Evolutionary conservation across 2,329 filamentous ascomycete genomes (phyloP).

Genomic region (Paecilomyces sp.): DNA sequence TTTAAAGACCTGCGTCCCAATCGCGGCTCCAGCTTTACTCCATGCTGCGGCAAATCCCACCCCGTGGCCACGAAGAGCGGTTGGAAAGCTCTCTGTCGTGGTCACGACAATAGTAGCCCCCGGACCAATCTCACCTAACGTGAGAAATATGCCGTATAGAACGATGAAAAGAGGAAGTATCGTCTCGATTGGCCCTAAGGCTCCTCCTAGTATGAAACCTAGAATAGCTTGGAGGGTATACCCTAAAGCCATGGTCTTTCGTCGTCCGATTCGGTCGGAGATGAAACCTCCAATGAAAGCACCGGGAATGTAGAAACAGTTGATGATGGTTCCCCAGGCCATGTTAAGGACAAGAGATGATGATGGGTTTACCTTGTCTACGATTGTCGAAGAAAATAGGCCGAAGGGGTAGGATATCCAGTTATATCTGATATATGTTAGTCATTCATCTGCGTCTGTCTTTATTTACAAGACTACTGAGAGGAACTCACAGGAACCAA

Average conservation of each 20-base stretch:
- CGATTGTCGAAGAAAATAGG: slow-evolving; percentile 49
- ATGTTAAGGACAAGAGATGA: slow-evolving; percentile 35
- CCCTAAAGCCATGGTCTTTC: slow-evolving; percentile 46
- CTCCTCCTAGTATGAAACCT: slow-evolving; percentile 45
- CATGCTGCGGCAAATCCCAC: slow-evolving; percentile 43
- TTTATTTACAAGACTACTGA: neutral
- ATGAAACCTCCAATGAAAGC: slow-evolving; percentile 42
- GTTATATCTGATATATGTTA: slow-evolving; percentile 35
- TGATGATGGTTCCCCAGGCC: slow-evolving; percentile 43
- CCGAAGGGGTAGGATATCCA: slow-evolving; percentile 51
- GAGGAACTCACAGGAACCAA: neutral
- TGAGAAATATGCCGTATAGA: slow-evolving; percentile 45
- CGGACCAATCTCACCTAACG: slow-evolving; percentile 45
- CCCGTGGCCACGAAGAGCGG: slow-evolving; percentile 43
- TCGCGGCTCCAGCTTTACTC: slow-evolving; percentile 45
- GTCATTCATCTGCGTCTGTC: neutral
- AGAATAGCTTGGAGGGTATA: slow-evolving; percentile 40
- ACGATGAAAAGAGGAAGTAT: slow-evolving; percentile 47
- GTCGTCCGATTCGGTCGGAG: slow-evolving; percentile 43
- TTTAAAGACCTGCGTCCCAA: slow-evolving; percentile 47
- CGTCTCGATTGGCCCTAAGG: slow-evolving; percentile 38
- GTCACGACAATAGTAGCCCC: slow-evolving; percentile 33
- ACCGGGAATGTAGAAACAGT: slow-evolving; percentile 46
- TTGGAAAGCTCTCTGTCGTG: slow-evolving; percentile 45
- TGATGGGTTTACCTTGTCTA: slow-evolving; percentile 36